Conservation (phyloP, 768 basidiomycete species). For the Auricularia cornea region DNA sequence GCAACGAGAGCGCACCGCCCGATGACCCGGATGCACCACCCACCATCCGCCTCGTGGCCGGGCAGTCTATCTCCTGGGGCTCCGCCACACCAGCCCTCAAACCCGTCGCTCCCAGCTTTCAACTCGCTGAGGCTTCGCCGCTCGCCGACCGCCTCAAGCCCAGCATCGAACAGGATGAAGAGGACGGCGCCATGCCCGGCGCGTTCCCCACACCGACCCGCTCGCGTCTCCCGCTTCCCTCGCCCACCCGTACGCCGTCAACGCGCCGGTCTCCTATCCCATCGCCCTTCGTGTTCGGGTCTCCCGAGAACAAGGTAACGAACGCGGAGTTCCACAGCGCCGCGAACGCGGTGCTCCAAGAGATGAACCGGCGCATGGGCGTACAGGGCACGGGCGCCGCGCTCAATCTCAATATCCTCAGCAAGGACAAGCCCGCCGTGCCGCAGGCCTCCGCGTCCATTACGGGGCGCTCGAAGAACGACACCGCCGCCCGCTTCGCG, state of each 20-base stretch:
- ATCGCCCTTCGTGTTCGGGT: slow-evolving; percentile 69
- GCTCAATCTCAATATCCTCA: slow-evolving; percentile 39
- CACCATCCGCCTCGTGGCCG: slow-evolving; percentile 39
- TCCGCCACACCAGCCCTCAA: slow-evolving; percentile 50
- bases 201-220: slow-evolving; percentile 29
- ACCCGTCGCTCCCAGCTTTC: slow-evolving; percentile 60
- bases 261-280: slow-evolving; percentile 16
- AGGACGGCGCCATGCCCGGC: slow-evolving; percentile 31
- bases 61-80: slow-evolving; percentile 5
- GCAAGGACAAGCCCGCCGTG: slow-evolving; percentile 13
- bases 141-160: slow-evolving; percentile 28
- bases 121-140: slow-evolving; percentile 56
- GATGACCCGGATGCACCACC: slow-evolving; percentile 19
- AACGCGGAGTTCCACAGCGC: slow-evolving; percentile 60
- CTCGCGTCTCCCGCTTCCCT: slow-evolving; percentile 3
- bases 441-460: background rate
- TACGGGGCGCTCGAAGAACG: background rate
- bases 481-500: slow-evolving; percentile 31
- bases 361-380: slow-evolving; percentile 70
- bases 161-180: slow-evolving; percentile 21
- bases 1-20: slow-evolving; percentile 49
- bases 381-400: slow-evolving; percentile 43
- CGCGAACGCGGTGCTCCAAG: slow-evolving; percentile 64
- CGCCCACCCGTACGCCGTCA: slow-evolving; percentile 19
- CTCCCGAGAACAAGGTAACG: slow-evolving; percentile 56